Evolutionary conservation across 1,284 basidiomycete genomes (phyloP), one percentile per base, ranked within the genome.

Genomic region (Cryptococcus sp.): DNA sequence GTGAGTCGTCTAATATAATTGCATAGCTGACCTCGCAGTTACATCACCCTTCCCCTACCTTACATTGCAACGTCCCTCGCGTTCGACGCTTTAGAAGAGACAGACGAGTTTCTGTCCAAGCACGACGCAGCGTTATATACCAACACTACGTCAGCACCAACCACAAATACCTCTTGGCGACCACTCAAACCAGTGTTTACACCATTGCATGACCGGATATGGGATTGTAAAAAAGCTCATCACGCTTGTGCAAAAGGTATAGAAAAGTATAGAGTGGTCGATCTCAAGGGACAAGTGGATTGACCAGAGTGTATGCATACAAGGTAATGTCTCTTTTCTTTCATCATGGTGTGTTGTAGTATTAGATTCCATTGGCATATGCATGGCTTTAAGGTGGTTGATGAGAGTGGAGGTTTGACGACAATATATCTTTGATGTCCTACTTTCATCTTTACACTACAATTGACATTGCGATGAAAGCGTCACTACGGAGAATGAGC

Each of bases 41-140:
- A 95, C 75, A 82, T 83, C 73, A 85, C 85, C 51, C 78, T 97
- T 22, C 82, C 89, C n/a, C 81, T 99, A 49, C 65, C 82, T 3
- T 92, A 91, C 78, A 80, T 99, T 58, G 83, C 85, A 61, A 81
- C 84, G 61, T 89, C 93, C 73, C 86, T 99, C 57, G 91, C 86
- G 23, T 97, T 96, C 78, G 89, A 92, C 20, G 80, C 82, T 15
- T 70, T 85, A 43, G 78, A 83, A 50, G 85, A 86, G 49, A 82
- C 88, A 10, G 82, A 85, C 69, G 79, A 83, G 51, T 98, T 96
- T 77, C 81, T 99, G 25, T 74, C 78, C 58, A 79, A 84, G 52
- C 88, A 93, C 77, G 80, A 84, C 45, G 88, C 87, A 5, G 86
- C 85, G 22, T 79, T 82, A 59, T 96, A 88, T 80, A 82, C 83